These are phyloP conservation scores for Mrakia frigida DNA, from an alignment of 768 basidiomycete genomes.

Conservation along the genomic window DNA sequence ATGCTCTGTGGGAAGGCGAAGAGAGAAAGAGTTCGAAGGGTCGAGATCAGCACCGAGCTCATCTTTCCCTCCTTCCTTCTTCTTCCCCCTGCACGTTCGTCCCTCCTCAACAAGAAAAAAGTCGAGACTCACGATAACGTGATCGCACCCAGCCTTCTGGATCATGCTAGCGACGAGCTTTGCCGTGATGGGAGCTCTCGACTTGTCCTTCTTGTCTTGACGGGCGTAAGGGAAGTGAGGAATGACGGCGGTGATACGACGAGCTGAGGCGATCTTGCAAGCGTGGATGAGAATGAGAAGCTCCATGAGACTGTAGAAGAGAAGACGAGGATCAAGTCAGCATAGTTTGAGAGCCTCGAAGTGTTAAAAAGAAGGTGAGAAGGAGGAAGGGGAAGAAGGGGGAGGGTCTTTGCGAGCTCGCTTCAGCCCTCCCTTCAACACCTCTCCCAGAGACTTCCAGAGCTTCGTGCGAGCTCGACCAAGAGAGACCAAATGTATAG, in stretches of 20 bases:
- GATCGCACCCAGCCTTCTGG: conserved; percentile 92
- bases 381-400: conserved; percentile 3
- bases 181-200: conserved; percentile 91
- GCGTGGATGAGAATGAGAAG: conserved; percentile 97
- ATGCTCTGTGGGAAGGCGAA: conserved; percentile 57
- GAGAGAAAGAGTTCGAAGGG: background rate
- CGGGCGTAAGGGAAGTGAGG: conserved; percentile 72
- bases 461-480: conserved; percentile 3
- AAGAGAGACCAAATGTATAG: conserved; percentile 31
- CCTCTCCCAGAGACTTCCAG: background rate
- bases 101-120: no score
- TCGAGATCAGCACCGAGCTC: background rate
- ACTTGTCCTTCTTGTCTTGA: conserved; percentile 98
- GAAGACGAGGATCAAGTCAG: conserved; percentile 13
- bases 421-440: background rate
- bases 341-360: conserved; percentile 4
- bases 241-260: conserved; percentile 93
- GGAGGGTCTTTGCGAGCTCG: conserved; percentile 22
- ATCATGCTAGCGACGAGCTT: conserved; percentile 99
- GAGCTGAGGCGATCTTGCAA: conserved; percentile 91
- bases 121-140: conserved; percentile 62
- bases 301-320: conserved; percentile 89
- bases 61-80: background rate
- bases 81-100: background rate
- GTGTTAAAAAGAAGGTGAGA: conserved; percentile 5